A percentile compares a stretch with the other conserved stretches of the same genome.
phyloP scores from a whole-genome alignment of 495 filamentous ascomycete genomes.

The Astrocystis sublimbata region DNA sequence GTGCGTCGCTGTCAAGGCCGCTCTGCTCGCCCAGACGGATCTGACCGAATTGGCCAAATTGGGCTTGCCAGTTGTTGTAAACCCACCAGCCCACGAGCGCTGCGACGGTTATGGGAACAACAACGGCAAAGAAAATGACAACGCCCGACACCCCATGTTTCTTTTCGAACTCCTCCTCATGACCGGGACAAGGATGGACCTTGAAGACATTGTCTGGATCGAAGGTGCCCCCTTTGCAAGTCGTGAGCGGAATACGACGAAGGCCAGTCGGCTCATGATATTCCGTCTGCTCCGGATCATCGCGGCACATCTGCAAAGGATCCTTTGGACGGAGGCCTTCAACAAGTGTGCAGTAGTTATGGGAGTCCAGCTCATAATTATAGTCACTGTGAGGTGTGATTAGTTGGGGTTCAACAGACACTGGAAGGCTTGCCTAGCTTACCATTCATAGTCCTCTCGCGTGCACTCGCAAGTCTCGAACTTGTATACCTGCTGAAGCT shows the following conservation, averaged over 20 bases:
- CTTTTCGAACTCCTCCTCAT: conserved; percentile 73
- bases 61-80: conserved; percentile 80
- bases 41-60: conserved; percentile 91
- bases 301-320: conserved; percentile 61
- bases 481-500: conserved; percentile 66
- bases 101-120: conserved; percentile 69
- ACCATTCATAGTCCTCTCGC: conserved; percentile 92
- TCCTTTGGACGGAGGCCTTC: conserved; percentile 67
- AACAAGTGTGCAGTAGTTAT: conserved; percentile 76
- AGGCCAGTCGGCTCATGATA: conserved; percentile 85
- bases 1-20: conserved; percentile 61
- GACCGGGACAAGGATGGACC: conserved; percentile 65
- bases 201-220: conserved; percentile 65
- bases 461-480: conserved; percentile 77
- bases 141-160: conserved; percentile 70
- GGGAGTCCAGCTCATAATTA: conserved; percentile 79
- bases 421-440: conserved; percentile 30
- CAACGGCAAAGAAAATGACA: conserved; percentile 84
- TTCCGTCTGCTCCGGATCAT: conserved; percentile 64
- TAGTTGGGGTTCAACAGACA: background rate
- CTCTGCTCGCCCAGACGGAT: conserved; percentile 76
- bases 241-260: conserved; percentile 86
- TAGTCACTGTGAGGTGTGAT: conserved; percentile 65
- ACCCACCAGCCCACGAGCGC: conserved; percentile 77
- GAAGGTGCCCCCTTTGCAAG: conserved; percentile 67